phyloP scores from a whole-genome alignment of 768 basidiomycete species.

The Boletus edulis region DNA sequence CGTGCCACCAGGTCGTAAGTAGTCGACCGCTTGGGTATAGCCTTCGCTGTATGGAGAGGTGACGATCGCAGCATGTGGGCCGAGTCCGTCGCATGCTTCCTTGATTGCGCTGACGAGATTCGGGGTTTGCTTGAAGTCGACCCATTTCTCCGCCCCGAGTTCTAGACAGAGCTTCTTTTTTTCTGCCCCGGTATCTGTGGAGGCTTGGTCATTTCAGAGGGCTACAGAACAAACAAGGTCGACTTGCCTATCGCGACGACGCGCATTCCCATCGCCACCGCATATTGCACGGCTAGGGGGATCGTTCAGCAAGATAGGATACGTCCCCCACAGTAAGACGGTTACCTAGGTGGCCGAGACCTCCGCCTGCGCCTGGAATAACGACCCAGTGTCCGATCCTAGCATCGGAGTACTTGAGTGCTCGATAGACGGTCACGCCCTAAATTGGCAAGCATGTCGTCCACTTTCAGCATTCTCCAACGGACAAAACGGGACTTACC shows the following conservation, averaged over 20 bases:
- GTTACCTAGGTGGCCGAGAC: slow-evolving; percentile 76
- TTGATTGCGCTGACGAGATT: slow-evolving; percentile 67
- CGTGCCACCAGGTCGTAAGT: slow-evolving; percentile 68
- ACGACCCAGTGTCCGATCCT: slow-evolving; percentile 73
- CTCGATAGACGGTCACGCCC: slow-evolving; percentile 86
- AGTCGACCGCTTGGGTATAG: slow-evolving; percentile 64
- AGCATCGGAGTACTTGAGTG: slow-evolving; percentile 68
- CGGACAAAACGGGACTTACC: slow-evolving; percentile 28
- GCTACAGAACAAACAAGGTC: too few relatives aligned
- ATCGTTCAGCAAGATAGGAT: not conserved
- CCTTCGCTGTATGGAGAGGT: slow-evolving; percentile 47
- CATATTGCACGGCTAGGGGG: slow-evolving; percentile 71
- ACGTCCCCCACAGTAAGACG: not conserved
- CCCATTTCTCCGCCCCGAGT: slow-evolving; percentile 72
- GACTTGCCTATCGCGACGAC: slow-evolving; percentile 68
- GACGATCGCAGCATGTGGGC: slow-evolving; percentile 70
- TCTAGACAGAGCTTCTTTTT: slow-evolving; percentile 59
- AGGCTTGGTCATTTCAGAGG: not conserved
- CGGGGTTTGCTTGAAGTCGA: slow-evolving; percentile 72
- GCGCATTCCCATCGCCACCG: slow-evolving; percentile 69
- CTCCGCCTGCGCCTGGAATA: slow-evolving; percentile 76
- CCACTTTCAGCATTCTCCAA: too few relatives aligned
- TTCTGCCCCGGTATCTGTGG: slow-evolving; percentile 65
- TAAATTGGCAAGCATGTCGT: slow-evolving; percentile 16
- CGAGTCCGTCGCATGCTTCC: slow-evolving; percentile 59